Base-by-base conservation (phyloP, 2,329 filamentous ascomycete species). In the Fusarium decemcellulare region DNA sequence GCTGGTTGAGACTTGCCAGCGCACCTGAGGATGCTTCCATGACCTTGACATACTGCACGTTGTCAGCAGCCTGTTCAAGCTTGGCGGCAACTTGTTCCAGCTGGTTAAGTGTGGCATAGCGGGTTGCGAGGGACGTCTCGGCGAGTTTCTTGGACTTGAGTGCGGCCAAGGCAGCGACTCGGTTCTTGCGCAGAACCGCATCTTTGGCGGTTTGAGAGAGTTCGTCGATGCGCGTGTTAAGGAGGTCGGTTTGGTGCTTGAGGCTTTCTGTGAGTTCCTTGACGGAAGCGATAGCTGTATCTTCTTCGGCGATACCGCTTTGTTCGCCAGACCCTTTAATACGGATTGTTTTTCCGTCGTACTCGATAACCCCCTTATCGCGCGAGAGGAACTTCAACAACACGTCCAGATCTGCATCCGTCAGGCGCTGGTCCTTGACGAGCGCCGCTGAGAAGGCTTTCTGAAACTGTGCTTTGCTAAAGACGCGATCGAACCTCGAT, bases 51-150 rank as follows among this genome's bases (percentile, higher is more conserved):
- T 98, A 87, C 72, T 94, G 92, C 9, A 97, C 90, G 68, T 98
- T 93, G 79, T 95, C 93, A 0, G 90, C 87, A 0, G 96, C 96
- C 78, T 95, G 91, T 77, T 97, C 91, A 55, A 99, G 93, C 76
- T 91, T 92, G n/a, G 86, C 81, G 57, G 94, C 92, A 0, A 97
- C 91, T 67, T 93, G 90, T 80, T 98, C 94, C 2, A 99, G 86
- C 79, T 97, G 94, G 43, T 85, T 83, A 3, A 97, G 86, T 0
- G 93, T 93, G 9, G 90, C 90, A 32, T 91, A 89, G 12, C 95
- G 90, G 68, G 90, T 89, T 32, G 88, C 83, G 0, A 98, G 85
- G 11, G 90, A 92, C 3, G 87, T 83, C 78, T 98, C 94, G 30
- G 92, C 90, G 8, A 93, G 83, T 79, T 96, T 98, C 83, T 94